Percentiles rank a stretch among this genome's conserved stretches.
phyloP scores from a whole-genome alignment of 305 asterid genomes.

The Fraxinus paxiana region DNA sequence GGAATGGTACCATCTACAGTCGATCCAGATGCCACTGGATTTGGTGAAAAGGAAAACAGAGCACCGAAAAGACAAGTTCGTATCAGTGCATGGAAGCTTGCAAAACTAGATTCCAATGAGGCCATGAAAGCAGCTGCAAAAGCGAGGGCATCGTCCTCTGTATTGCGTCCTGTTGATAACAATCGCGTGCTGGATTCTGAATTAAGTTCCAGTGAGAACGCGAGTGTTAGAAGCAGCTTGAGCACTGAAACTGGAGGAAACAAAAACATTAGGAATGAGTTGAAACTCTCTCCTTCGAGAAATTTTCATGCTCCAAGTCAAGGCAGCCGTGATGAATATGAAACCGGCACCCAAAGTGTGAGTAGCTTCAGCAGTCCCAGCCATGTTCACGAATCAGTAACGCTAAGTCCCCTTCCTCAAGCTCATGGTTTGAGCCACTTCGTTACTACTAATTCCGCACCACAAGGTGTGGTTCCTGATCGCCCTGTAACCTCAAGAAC shows the following conservation, averaged over 20 bases:
- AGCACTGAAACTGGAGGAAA: slow-evolving; percentile 73
- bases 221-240: slow-evolving; percentile 76
- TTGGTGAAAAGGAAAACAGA: slow-evolving; percentile 53
- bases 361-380: slow-evolving; percentile 94
- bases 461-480: slow-evolving; percentile 24
- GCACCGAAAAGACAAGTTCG: slow-evolving; percentile 68
- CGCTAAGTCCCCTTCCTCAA: slow-evolving; percentile 88
- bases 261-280: slow-evolving; percentile 48
- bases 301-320: slow-evolving; percentile 70
- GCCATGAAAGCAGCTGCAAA: slow-evolving; percentile 93
- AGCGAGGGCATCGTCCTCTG: slow-evolving; percentile 95
- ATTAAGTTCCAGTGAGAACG: slow-evolving; percentile 73
- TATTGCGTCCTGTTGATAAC: slow-evolving; percentile 73
- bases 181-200: slow-evolving; percentile 64
- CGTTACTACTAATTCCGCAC: slow-evolving; percentile 24
- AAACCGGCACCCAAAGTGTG: slow-evolving; percentile 74
- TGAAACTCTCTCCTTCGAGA: slow-evolving; percentile 42
- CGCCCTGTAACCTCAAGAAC: slow-evolving; percentile 35
- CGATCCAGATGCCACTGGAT: slow-evolving; percentile 80
- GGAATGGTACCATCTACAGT: slow-evolving; percentile 91
- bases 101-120: slow-evolving; percentile 78
- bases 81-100: slow-evolving; percentile 97
- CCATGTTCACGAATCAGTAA: slow-evolving; percentile 70
- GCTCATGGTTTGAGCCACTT: slow-evolving; percentile 37
- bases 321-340: slow-evolving; percentile 78